Base-by-base conservation (phyloP, 306 rosid species). In the Comarum palustre region DNA sequence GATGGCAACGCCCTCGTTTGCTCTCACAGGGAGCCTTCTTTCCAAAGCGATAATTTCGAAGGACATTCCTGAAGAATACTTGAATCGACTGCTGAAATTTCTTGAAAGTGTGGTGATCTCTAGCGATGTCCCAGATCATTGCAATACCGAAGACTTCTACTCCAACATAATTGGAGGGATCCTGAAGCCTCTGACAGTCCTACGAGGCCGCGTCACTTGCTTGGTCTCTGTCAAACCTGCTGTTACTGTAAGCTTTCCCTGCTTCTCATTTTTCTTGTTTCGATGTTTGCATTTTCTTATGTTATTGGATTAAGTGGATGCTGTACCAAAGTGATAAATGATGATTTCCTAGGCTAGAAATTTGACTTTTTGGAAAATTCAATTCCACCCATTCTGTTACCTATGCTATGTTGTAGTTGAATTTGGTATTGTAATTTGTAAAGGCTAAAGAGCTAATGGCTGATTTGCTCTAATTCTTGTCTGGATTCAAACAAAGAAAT, bases 131-230 rank as follows among this genome's bases (percentile, higher is more conserved):
- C 87, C 84, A 4, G 80, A 78, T 25, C 13, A 63, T 54, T 83
- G 66, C 66, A 66, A 63, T 70, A 39, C 78, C 50, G 72, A 70
- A 10, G 85, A 58, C 11, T 83, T 79, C 48, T 66, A 54, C 39
- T 83, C 82, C 63, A 61, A 83, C 69, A 15, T 83, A 63, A 6
- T 71, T 38, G 52, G 77, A 29, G 69, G 71, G 7, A 55, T 72
- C 47, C 77, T 86, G 29, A 69, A 69, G 48, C 82, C 70, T 67
- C 78, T 68, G 16, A 45, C 11, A 41, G 17, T 73, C 16, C 42
- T 52, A 8, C 82, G 76, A 5, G 90, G 90, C 76, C 84, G 67
- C 8, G 16, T 83, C 75, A 68, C 85, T 67, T 86, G 83, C 75
- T 75, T 75, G 48, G 74, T 80, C 72, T 43, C 76, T 17, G 82